A percentile compares a stretch with the other conserved stretches of the same genome.
These are phyloP conservation scores for Nothophaeocryptopus gaeumannii DNA, from an alignment of 2,329 filamentous ascomycete species.

Conservation along the genomic window DNA sequence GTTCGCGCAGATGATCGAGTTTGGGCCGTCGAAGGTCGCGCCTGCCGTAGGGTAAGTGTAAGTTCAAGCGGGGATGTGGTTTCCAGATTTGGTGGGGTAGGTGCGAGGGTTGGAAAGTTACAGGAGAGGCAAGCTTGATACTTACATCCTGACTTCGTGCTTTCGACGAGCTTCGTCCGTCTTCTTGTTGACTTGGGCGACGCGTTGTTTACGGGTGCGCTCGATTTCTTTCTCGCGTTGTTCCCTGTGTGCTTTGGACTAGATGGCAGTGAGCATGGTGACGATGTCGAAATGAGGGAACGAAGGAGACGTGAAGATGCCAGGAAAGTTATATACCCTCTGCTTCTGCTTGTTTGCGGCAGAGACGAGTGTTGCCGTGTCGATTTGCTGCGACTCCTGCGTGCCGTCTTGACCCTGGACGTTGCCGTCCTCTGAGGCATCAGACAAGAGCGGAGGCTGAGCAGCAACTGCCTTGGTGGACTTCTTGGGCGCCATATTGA, in stretches of 20 bases:
- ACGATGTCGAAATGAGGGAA: not conserved
- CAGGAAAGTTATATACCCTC: conserved; percentile 6
- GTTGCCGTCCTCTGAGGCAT: not conserved
- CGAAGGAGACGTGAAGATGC: not conserved
- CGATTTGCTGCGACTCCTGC: conserved; percentile 10
- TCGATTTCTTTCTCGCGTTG: conserved; percentile 19
- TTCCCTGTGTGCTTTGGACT: conserved; percentile 6
- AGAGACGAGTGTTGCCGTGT: conserved; percentile 1
- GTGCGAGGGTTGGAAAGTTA: no score
- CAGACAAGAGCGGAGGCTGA: not conserved
- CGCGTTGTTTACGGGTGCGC: conserved; percentile 4
- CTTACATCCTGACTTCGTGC: conserved; percentile 15
- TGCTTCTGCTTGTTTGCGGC: conserved; percentile 11
- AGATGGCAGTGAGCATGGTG: not conserved
- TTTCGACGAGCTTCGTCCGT: conserved; percentile 7
- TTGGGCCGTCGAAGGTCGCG: conserved; percentile 19
- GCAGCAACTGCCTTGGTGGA: conserved; percentile 6
- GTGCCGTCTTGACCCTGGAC: conserved; percentile 3
- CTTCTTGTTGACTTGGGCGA: conserved; percentile 12
- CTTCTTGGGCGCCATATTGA: conserved; percentile 16
- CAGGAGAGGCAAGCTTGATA: no score
- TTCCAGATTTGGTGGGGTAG: no score
- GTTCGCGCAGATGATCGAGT: conserved; percentile 21
- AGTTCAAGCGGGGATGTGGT: no score
- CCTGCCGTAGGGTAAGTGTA: not conserved